These are phyloP conservation scores for Quercus cerris DNA, from an alignment of 306 rosid species.

Conservation along the genomic window DNA sequence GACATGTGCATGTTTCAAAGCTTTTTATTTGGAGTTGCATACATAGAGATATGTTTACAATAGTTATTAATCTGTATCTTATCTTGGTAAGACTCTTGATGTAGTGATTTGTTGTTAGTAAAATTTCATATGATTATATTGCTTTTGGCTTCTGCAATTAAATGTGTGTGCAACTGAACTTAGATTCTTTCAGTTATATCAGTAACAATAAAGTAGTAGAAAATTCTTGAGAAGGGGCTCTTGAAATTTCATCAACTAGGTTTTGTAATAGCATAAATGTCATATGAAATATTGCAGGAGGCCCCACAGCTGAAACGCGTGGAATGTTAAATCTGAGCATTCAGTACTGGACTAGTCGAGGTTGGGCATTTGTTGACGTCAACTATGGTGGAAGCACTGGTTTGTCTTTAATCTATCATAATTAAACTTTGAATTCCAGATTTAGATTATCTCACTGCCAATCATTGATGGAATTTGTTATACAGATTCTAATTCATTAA, in stretches of 20 bases:
- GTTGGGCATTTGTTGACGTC: constrained; percentile 90
- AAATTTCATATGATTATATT: neutral
- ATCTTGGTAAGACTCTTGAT: neutral
- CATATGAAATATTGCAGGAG: constrained; percentile 61
- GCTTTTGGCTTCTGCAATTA: neutral
- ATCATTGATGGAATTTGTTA: neutral
- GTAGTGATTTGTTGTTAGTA: neutral
- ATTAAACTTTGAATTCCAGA: constrained; percentile 9
- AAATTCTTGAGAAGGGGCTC: too few species aligned
- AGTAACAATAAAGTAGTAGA: neutral
- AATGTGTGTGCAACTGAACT: neutral
- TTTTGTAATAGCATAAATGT: neutral
- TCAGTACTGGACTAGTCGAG: constrained; percentile 95
- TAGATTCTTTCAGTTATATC: neutral
- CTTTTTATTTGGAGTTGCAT: neutral
- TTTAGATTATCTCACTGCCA: neutral
- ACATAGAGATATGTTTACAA: neutral
- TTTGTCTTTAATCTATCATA: constrained; percentile 38
- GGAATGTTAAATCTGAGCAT: constrained; percentile 66
- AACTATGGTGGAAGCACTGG: constrained; percentile 99
- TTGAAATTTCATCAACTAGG: neutral
- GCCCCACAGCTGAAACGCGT: constrained; percentile 81
- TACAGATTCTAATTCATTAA: neutral
- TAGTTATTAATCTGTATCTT: neutral
- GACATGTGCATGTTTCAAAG: neutral